Conservation (phyloP, 1,139 yeast species). For the Scheffersomyces lignicola region DNA sequence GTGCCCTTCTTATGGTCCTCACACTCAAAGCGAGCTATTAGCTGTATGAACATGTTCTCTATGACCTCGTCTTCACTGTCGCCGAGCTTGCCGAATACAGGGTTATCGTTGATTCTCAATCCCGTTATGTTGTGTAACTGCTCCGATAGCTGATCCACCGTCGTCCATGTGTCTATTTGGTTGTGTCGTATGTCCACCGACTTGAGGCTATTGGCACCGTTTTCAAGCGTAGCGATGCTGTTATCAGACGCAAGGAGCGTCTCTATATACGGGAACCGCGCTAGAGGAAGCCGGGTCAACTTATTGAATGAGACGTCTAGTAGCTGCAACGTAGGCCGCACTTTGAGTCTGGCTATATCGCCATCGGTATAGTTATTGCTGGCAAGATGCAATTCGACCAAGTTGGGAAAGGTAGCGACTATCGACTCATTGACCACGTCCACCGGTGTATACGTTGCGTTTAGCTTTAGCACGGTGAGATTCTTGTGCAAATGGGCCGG, state of each 20-base stretch:
- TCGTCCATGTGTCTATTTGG: conserved; percentile 43
- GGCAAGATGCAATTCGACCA: conserved; percentile 46
- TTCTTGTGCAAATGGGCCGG: conserved; percentile 26
- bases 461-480: conserved; percentile 21
- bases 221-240: conserved; percentile 6
- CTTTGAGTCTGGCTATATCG: conserved; percentile 14
- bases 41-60: conserved; percentile 37
- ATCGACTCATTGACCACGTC: conserved; percentile 23
- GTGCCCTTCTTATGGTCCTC: conserved; percentile 7
- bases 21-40: conserved; percentile 52
- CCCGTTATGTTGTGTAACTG: conserved; percentile 39
- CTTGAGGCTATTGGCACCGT: too few relatives aligned
- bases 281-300: conserved; percentile 25
- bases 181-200: conserved; percentile 52
- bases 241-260: conserved; percentile 30
- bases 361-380: conserved; percentile 40
- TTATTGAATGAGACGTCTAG: conserved; percentile 50
- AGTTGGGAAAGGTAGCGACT: conserved; percentile 39
- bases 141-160: conserved; percentile 40
- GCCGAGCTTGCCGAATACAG: conserved; percentile 34
- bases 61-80: conserved; percentile 19
- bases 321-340: conserved; percentile 15
- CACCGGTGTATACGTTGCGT: conserved; percentile 31
- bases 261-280: conserved; percentile 15
- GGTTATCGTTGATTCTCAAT: conserved; percentile 54